Evolutionary conservation across 176 grass and related monocot genomes (phyloP).

Genomic region (Elymus sibiricus): DNA sequence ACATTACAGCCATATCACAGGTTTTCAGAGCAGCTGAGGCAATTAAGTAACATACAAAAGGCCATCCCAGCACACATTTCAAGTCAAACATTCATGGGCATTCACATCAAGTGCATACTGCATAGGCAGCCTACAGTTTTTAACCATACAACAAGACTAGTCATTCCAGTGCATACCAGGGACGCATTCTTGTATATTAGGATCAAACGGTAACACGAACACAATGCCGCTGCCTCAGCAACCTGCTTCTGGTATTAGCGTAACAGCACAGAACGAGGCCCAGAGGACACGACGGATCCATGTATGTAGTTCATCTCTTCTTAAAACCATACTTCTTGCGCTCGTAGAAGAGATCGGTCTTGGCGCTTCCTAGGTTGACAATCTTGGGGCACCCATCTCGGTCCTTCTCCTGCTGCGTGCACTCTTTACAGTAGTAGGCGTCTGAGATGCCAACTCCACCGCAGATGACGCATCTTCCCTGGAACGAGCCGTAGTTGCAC

Average conservation of each 20-base stretch:
- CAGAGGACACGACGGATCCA: neutral
- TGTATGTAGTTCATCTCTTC: slow-evolving; percentile 31
- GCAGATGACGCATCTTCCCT: slow-evolving; percentile 81
- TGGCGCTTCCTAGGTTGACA: slow-evolving; percentile 80
- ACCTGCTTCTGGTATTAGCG: neutral
- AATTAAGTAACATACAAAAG: neutral
- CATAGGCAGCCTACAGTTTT: neutral
- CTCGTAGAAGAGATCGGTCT: slow-evolving; percentile 84
- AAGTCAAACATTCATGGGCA: neutral
- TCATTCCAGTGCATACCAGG: neutral
- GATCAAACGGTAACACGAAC: neutral
- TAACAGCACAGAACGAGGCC: neutral
- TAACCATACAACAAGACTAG: neutral
- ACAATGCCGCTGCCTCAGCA: neutral
- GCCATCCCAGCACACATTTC: neutral
- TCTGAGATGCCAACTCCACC: slow-evolving; percentile 87
- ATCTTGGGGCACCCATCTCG: slow-evolving; percentile 79
- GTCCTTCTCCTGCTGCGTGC: slow-evolving; percentile 81
- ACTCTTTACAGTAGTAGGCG: slow-evolving; percentile 81
- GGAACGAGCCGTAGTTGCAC: slow-evolving; percentile 87
- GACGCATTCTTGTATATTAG: neutral
- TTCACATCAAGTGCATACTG: neutral
- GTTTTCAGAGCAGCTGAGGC: neutral
- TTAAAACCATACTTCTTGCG: slow-evolving; percentile 59
- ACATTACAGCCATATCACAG: neutral